Evolutionary conservation across 1,139 yeast genomes (phyloP), one percentile per base, ranked within the genome.

Genomic region (Blastobotrys buckinghamii): DNA sequence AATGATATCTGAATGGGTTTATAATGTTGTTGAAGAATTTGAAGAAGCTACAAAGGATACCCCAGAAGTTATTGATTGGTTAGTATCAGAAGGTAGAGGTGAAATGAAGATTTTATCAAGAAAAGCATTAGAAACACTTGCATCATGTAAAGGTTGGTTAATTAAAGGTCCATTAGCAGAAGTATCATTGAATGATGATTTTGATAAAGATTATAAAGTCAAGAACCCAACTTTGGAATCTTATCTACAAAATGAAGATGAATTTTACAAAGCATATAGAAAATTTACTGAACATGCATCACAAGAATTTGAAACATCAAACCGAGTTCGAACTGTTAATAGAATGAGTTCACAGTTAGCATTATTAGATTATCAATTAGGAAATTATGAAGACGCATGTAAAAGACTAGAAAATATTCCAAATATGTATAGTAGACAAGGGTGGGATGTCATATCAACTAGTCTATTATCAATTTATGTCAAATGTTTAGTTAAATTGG

Each of bases 301-400:
- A 30, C 66, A 68, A 30, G 76, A 77, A 50, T 79, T 77, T 58
- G 71, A 74, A 6, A 58, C 61, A 13, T 73, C 81, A 33, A 72
- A 69, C 15, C 67, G 84, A 53, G 75, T 79, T 10, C 75, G 90
- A 54, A 75, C 89, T 0, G 80, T 85, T 9, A 92, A 85, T 59
- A 73, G 84, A 7, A 69, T 92, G 26, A 81, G 92, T 3, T 78
- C 87, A n/a, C 97, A 92, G 55, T 72, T 88, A 47, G 96, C 95
- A 0, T 62, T 85, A 15, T 66, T 88, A 20, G 79, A 83, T 44
- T 84, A 77, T 60, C 81, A 80, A 54, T 68, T 71, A 43, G 69
- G 75, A 1, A 75, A 84, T 42, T 84, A 79, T 56, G 72, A 73
- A 37, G 76, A 76, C 41, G 85, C 96, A 1, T 75, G 81, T 10